Percentiles rank a stretch among this genome's conserved stretches.
Conservation (phyloP, 2,329 filamentous ascomycete species). For the Pestalotiopsis fici region DNA sequence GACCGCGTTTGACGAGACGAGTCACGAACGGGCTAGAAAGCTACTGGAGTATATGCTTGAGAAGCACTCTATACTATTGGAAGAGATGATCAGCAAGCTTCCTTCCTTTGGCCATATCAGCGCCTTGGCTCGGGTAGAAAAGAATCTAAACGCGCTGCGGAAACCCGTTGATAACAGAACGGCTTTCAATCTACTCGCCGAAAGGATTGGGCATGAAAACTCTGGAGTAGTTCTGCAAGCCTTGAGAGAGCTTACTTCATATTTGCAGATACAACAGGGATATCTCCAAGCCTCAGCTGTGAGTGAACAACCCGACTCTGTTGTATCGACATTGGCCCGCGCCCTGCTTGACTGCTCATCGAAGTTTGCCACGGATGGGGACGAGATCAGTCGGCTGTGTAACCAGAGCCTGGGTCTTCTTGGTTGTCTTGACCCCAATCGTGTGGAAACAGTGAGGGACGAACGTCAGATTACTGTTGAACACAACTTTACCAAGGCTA, state of each 20-base stretch:
- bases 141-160: slow-evolving; percentile 65
- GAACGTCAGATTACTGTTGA: slow-evolving; percentile 83
- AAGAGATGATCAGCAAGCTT: slow-evolving; percentile 70
- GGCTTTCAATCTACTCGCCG: slow-evolving; percentile 69
- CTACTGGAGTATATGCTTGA: slow-evolving; percentile 67
- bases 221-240: slow-evolving; percentile 82
- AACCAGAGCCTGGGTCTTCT: slow-evolving; percentile 85
- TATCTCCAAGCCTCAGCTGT: slow-evolving; percentile 78
- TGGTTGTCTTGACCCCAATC: slow-evolving; percentile 89
- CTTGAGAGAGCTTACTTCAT: slow-evolving; percentile 73
- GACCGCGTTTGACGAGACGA: slow-evolving; percentile 62
- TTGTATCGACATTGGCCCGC: slow-evolving; percentile 71
- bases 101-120: slow-evolving; percentile 76
- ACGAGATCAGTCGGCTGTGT: slow-evolving; percentile 70
- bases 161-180: slow-evolving; percentile 65
- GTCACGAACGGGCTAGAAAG: slow-evolving; percentile 59
- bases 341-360: slow-evolving; percentile 83
- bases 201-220: slow-evolving; percentile 80
- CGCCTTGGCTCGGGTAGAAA: slow-evolving; percentile 68
- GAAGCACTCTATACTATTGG: slow-evolving; percentile 61
- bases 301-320: slow-evolving; percentile 79
- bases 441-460: slow-evolving; percentile 77
- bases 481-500: slow-evolving; percentile 78
- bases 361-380: slow-evolving; percentile 71
- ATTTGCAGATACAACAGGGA: slow-evolving; percentile 71